A percentile compares a stretch with the other conserved stretches of the same genome.
Conservation (phyloP, 2,329 filamentous ascomycete species). For the Fusarium austroafricanum region DNA sequence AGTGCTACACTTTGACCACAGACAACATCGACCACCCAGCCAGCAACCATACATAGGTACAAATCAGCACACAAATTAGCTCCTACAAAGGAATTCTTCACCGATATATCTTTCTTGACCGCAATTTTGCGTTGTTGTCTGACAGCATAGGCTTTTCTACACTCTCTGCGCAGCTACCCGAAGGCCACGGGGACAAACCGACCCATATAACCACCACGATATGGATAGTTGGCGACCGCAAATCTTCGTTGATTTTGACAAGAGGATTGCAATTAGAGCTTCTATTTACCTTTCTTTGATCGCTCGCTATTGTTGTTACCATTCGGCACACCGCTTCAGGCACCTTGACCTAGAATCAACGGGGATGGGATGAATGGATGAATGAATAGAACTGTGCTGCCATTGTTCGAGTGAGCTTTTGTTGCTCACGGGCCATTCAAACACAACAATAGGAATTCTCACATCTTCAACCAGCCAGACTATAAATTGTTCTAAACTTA, state of each 20-base stretch:
- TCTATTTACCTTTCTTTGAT: not conserved
- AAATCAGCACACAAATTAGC: not conserved
- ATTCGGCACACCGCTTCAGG: conserved; percentile 6
- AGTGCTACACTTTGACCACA: conserved; percentile 6
- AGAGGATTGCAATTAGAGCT: not conserved
- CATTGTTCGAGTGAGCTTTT: conserved; percentile 15
- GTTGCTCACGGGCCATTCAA: conserved; percentile 4
- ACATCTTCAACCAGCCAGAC: not conserved
- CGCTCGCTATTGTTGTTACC: not conserved
- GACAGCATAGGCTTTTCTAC: conserved; percentile 3
- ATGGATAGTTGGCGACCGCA: conserved; percentile 9
- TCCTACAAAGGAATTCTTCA: not conserved
- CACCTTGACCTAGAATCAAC: conserved; percentile 8
- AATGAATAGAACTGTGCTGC: conserved; percentile 19
- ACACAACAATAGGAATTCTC: conserved; percentile 20
- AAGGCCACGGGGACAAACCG: conserved; percentile 18
- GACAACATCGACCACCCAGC: not conserved
- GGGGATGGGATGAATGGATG: conserved; percentile 8
- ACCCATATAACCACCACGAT: not conserved
- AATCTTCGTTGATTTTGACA: not conserved
- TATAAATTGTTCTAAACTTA: conserved; percentile 27
- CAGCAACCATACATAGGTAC: not conserved
- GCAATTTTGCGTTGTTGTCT: conserved; percentile 1
- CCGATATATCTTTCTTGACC: conserved; percentile 7
- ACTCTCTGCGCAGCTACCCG: conserved; percentile 30